Evolutionary conservation across 129 eudicot genomes (phyloP).

Genomic region (Helianthus annuus): HanXRQr2.0-SUNRISE NC_035435.2:31196076-31196575

Average conservation of each 20-base stretch:
- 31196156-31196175: slow-evolving; percentile 5
- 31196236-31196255: slow-evolving; percentile 20
- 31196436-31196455: not conserved
- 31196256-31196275: slow-evolving; percentile 21
- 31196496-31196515: not conserved
- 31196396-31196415: slow-evolving; percentile 10
- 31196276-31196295: slow-evolving; percentile 35
- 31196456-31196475: not conserved
- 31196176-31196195: slow-evolving; percentile 28
- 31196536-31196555: slow-evolving; percentile 7
- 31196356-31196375: slow-evolving; percentile 43
- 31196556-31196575: not conserved
- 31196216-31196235: slow-evolving; percentile 22
- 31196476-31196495: not conserved
- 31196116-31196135: not conserved
- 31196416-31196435: slow-evolving; percentile 19
- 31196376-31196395: slow-evolving; percentile 40
- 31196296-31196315: slow-evolving; percentile 30
- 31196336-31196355: slow-evolving; percentile 34
- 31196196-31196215: slow-evolving; percentile 12
- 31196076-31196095: not conserved
- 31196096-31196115: not conserved
- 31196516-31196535: not conserved
- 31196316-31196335: slow-evolving; percentile 17
- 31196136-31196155: slow-evolving; percentile 23